Evolutionary conservation across 805 yeast genomes (phyloP).

Genomic region (Metschnikowia similis): DNA sequence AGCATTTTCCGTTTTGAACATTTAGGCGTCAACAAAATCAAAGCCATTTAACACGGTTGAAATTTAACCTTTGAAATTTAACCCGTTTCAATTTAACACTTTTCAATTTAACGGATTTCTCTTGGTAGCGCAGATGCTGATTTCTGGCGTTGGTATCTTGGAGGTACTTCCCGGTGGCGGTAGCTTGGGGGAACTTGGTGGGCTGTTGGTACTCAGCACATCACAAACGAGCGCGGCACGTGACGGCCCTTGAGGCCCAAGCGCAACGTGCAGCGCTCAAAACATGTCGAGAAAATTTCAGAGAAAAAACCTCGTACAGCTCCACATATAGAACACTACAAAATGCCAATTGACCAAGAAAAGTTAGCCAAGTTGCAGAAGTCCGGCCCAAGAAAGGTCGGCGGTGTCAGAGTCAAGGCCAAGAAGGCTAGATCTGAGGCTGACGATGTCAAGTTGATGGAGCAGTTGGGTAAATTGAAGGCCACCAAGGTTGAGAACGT

Average conservation of each 20-base stretch:
- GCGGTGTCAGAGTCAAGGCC: slow-evolving; percentile 87
- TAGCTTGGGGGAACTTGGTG: no score
- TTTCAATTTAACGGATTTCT: no score
- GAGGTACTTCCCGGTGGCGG: no score
- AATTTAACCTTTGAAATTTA: no score
- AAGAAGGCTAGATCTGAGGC: slow-evolving; percentile 71
- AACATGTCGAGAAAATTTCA: slow-evolving; percentile 17
- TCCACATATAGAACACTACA: slow-evolving; percentile 3
- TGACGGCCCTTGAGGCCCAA: slow-evolving; percentile 2
- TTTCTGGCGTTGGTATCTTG: no score
- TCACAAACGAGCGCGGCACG: slow-evolving; percentile 6
- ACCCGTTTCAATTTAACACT: no score
- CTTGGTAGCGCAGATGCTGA: no score
- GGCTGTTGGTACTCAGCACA: no score
- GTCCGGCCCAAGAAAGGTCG: slow-evolving; percentile 72
- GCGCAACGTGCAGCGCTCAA: slow-evolving; percentile 8
- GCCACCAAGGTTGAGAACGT: slow-evolving; percentile 85
- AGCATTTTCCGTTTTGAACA: no score
- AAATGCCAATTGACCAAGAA: slow-evolving; percentile 89
- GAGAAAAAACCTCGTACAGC: slow-evolving; percentile 3
- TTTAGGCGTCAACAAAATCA: no score
- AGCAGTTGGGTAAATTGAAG: slow-evolving; percentile 81
- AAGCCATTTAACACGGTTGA: no score
- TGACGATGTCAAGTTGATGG: slow-evolving; percentile 89
- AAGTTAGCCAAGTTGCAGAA: slow-evolving; percentile 90